A percentile compares a stretch with the other conserved stretches of the same genome.
phyloP scores from a whole-genome alignment of 352 stramenopile species.

The Pythium phragmiticola region DNA sequence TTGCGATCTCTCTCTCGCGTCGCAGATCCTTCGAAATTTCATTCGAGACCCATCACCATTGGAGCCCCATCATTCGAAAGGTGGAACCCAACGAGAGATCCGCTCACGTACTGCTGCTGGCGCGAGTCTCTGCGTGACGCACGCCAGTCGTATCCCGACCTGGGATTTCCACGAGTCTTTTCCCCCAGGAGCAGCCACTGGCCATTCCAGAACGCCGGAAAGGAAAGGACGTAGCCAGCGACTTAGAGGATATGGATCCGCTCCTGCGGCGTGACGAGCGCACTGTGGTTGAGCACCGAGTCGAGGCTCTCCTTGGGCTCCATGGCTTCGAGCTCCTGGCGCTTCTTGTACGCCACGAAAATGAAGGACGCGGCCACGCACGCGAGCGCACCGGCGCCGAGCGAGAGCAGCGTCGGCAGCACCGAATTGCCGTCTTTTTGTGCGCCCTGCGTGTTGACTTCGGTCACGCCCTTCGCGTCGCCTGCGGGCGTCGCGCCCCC shows the following conservation, averaged over 20 bases:
- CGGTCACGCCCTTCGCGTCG: neutral
- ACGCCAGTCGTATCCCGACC: too few species aligned
- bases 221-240: too few species aligned
- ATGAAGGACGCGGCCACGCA: slow-evolving; percentile 16
- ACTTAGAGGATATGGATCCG: slow-evolving; percentile 16
- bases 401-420: slow-evolving; percentile 14
- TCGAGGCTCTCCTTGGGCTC: slow-evolving; percentile 18
- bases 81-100: too few species aligned
- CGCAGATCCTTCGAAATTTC: too few species aligned
- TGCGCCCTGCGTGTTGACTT: slow-evolving; percentile 10
- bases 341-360: slow-evolving; percentile 21
- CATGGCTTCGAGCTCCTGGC: slow-evolving; percentile 17
- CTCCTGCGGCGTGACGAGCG: slow-evolving; percentile 12
- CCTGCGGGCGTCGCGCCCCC: neutral
- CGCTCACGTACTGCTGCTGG: too few species aligned
- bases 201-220: too few species aligned
- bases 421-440: neutral
- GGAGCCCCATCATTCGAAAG: too few species aligned
- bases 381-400: slow-evolving; percentile 14
- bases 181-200: too few species aligned
- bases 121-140: too few species aligned
- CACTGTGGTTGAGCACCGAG: slow-evolving; percentile 10
- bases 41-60: too few species aligned
- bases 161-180: too few species aligned
- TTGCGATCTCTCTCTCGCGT: too few species aligned